Evolutionary conservation across 2,329 filamentous ascomycete species (phyloP), one percentile per base, ranked within the genome.

Genomic region (Xylogone sp.): DNA sequence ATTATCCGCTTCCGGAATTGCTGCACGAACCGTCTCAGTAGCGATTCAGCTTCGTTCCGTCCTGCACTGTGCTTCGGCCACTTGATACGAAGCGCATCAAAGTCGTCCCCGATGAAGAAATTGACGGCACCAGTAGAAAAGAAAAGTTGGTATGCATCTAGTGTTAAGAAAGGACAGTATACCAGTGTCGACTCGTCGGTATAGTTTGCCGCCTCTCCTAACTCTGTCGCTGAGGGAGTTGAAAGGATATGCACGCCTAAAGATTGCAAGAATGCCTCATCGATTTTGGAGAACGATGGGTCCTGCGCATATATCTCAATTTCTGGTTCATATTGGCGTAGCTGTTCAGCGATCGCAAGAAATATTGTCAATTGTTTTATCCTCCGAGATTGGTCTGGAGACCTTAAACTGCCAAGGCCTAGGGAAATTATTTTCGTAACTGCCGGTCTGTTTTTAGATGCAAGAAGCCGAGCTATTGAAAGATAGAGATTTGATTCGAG

Each of bases 331-430:
- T 31, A 29, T 2, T 20, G 21, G 43, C 47, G 47, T 22, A 61
- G 47, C 7, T 45, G 45, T 12, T 60, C 54, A 2, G 52, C 58
- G 9, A 65, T 52, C 9, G 59, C 54, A 9, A 66, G 51, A n/a
- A 65, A 51, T 19, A 66, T 58, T 27, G 59, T 51, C 18, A 67
- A 57, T 56, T 65, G 63, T 47, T 67, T 67, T 18, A 65, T 39
- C 8, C 62, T 51, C 12, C 64, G 53, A 2, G 56, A 47, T 46
- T 64, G 62, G n/a, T 58, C 59, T 54, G 54, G 59, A 44, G 55
- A 55, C 42, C 56, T 50, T 49, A 57, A 43, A 45, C 50, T 57
- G 1, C 55, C 55, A 1, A 57, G 27, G 13, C 55, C 55, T 10
- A 57, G 49, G 18, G 55, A 57, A 1, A 57, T 39, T 13, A 55